Percentiles rank a stretch among this genome's conserved stretches.
Conservation (phyloP, 192 early-diverging fungal genomes). For the Phycomyces nitens region DNA sequence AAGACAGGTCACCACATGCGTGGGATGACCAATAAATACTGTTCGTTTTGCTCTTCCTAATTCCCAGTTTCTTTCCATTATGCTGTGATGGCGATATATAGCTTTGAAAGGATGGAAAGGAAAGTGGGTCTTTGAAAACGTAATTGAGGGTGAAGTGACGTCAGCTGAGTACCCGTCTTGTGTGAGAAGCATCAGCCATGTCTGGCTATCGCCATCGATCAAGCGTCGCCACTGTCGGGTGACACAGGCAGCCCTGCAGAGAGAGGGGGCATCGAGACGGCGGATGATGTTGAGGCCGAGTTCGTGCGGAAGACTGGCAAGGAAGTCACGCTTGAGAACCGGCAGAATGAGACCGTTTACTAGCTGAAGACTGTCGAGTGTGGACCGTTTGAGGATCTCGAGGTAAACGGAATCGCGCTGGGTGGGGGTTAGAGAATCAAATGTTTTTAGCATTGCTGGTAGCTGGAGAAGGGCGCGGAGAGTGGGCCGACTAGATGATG, state of each 20-base stretch:
- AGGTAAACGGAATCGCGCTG: conserved; percentile 87
- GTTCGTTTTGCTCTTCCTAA: conserved; percentile 65
- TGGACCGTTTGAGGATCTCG: conserved; percentile 81
- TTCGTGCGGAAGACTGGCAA: conserved; percentile 69
- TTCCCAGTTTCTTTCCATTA: conserved; percentile 82
- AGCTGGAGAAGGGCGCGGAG: conserved; percentile 9
- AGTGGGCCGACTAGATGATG: conserved; percentile 1
- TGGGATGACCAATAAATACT: conserved; percentile 61
- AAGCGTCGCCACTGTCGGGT: conserved; percentile 74
- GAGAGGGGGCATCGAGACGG: conserved; percentile 75
- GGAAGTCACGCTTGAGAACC: conserved; percentile 87
- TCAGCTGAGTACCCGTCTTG: conserved; percentile 39
- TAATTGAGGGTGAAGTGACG: conserved; percentile 17
- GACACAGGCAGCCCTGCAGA: conserved; percentile 81
- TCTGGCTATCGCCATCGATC: conserved; percentile 65
- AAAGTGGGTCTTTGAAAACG: conserved; percentile 25
- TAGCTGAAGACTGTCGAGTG: conserved; percentile 83
- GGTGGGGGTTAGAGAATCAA: conserved; percentile 70
- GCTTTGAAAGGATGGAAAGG: conserved; percentile 65
- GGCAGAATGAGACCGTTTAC: conserved; percentile 88
- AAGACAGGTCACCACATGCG: conserved; percentile 87
- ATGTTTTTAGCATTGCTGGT: conserved; percentile 41
- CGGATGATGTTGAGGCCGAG: conserved; percentile 73
- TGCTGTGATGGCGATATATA: conserved; percentile 76
- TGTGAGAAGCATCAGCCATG: conserved; percentile 46